Conservation (phyloP, 257 asterid species). For the Solanum tacnaense region DNA sequence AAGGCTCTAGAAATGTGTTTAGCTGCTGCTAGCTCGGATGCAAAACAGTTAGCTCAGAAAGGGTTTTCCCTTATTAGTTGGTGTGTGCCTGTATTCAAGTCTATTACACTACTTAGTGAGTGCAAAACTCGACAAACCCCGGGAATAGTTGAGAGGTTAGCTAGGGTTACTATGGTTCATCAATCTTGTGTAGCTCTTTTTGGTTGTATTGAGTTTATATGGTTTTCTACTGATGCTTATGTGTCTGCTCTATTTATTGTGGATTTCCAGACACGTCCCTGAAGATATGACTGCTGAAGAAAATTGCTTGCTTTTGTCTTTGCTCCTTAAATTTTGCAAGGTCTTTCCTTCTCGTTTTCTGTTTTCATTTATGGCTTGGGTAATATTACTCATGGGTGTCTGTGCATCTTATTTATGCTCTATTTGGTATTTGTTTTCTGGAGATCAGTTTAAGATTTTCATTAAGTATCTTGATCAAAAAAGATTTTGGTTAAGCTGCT, state of each 20-base stretch:
- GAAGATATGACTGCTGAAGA: conserved; percentile 48
- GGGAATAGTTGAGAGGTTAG: conserved; percentile 49
- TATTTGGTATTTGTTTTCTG: not conserved
- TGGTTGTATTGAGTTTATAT: not conserved
- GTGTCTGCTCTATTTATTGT: conserved; percentile 1
- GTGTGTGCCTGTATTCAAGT: conserved; percentile 60
- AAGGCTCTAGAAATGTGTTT: conserved; percentile 63
- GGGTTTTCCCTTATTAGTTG: conserved; percentile 45
- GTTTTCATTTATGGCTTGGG: not conserved
- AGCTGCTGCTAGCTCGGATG: conserved; percentile 34
- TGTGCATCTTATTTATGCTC: not conserved
- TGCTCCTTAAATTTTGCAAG: conserved; percentile 55
- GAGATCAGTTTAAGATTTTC: not conserved
- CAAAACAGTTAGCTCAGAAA: conserved; percentile 37
- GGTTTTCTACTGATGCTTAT: not conserved
- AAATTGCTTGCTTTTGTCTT: conserved; percentile 29
- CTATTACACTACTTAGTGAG: conserved; percentile 49
- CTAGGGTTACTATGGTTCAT: not conserved
- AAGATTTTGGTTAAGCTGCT: not conserved
- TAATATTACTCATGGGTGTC: not conserved
- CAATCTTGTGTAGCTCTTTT: not conserved
- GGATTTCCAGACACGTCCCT: conserved; percentile 36
- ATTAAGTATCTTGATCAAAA: not conserved
- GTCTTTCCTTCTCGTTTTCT: conserved; percentile 19
- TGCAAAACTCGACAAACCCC: conserved; percentile 27